Evolutionary conservation across 1,139 yeast species (phyloP).

Genomic region (Lodderomyces parapsilosis): DNA sequence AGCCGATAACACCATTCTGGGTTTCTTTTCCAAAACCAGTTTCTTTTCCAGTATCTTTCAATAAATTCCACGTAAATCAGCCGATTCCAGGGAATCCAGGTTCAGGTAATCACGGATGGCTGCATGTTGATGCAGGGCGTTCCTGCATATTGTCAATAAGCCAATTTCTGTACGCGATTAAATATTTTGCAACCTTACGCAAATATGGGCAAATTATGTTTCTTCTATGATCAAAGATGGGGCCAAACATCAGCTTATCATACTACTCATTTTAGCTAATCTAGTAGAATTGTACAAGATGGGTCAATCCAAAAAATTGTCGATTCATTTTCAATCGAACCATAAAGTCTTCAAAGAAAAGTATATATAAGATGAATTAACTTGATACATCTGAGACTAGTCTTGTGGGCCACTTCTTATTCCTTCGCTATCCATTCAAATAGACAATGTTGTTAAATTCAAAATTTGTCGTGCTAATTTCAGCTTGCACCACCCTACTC

Average conservation of each 20-base stretch:
- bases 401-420: background rate
- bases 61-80: background rate
- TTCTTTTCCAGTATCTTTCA: background rate
- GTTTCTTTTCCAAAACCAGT: too few relatives aligned
- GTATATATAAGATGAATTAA: background rate
- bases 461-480: background rate
- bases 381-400: background rate
- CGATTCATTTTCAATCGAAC: background rate
- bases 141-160: background rate
- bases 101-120: background rate
- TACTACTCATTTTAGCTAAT: background rate
- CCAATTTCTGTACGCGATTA: too few relatives aligned
- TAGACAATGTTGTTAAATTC: conserved; percentile 3
- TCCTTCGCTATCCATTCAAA: background rate
- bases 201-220: background rate
- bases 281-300: too few relatives aligned
- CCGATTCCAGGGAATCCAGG: background rate
- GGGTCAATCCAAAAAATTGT: background rate
- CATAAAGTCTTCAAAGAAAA: background rate
- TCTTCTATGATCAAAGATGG: too few relatives aligned
- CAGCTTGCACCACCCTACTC: background rate
- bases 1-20: too few relatives aligned
- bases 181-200: conserved; percentile 1
- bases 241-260: background rate
- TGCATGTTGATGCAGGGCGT: background rate